phyloP scores from a whole-genome alignment of 176 grass and related monocot species.

The Oryza meyeriana region DNA sequence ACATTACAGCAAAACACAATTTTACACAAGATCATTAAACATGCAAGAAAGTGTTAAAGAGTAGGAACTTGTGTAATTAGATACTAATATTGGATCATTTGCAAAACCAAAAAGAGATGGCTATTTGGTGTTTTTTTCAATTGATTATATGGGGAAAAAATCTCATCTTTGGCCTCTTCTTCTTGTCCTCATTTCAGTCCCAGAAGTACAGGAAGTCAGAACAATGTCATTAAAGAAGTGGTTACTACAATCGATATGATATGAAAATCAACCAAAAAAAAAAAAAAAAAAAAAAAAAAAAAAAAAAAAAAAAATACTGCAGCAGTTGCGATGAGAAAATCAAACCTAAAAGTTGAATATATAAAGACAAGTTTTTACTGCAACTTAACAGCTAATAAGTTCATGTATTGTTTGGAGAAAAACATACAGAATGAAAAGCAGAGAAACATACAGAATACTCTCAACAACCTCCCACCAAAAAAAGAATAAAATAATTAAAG shows the following conservation, averaged over 20 bases:
- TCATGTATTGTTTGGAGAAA: not conserved
- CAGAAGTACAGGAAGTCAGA: constrained; percentile 22
- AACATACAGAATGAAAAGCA: not conserved
- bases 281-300: too few relatives aligned
- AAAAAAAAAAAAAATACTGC: too few relatives aligned
- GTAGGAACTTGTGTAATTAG: not conserved
- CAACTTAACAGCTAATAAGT: not conserved
- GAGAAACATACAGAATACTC: not conserved
- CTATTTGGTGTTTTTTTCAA: not conserved
- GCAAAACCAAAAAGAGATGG: not conserved
- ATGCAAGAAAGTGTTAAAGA: not conserved
- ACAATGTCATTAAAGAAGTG: constrained; percentile 31
- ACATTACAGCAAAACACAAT: not conserved
- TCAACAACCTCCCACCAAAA: not conserved
- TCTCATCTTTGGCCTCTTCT: constrained; percentile 33
- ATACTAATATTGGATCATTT: not conserved
- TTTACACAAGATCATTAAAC: not conserved
- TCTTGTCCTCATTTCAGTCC: constrained; percentile 33
- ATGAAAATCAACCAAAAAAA: not conserved
- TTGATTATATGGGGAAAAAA: not conserved
- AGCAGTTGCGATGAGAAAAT: not conserved
- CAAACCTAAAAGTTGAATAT: constrained; percentile 6
- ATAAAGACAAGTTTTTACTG: not conserved
- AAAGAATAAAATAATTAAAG: not conserved
- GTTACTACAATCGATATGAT: not conserved